Evolutionary conservation across 306 rosid genomes (phyloP).

Genomic region (Begonia masoniana): DNA sequence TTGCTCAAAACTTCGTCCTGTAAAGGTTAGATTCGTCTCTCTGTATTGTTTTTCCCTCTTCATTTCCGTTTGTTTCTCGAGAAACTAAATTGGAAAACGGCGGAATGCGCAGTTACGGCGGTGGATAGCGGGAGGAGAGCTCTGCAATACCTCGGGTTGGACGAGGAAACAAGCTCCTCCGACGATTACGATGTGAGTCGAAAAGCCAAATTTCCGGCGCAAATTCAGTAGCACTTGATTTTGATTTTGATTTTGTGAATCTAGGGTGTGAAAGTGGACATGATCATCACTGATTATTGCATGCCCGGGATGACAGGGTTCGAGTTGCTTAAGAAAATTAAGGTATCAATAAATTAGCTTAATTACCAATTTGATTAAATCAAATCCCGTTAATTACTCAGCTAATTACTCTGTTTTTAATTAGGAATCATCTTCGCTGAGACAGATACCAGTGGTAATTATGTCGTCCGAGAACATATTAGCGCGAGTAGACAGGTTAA

Average conservation of each 20-base stretch:
- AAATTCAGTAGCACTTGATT: neutral
- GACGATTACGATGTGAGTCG: conserved; percentile 45
- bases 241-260: neutral
- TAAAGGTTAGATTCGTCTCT: conserved; percentile 33
- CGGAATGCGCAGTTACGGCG: conserved; percentile 48
- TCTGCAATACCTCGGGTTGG: conserved; percentile 69
- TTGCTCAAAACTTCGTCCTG: conserved; percentile 70
- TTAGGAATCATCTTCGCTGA: conserved; percentile 70
- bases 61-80: neutral
- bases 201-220: too few species aligned
- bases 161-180: conserved; percentile 45
- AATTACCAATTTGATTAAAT: neutral
- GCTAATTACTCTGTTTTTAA: neutral
- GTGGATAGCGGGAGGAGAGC: conserved; percentile 95
- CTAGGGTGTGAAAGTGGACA: conserved; percentile 74
- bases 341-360: conserved; percentile 21
- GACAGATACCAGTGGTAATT: conserved; percentile 80
- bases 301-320: conserved; percentile 99
- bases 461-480: conserved; percentile 93
- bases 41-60: neutral
- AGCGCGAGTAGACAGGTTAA: conserved; percentile 83
- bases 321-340: conserved; percentile 81
- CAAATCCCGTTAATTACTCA: too few species aligned
- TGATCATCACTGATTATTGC: conserved; percentile 90
- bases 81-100: conserved; percentile 4